Base-by-base conservation (phyloP, 148 eudicot genomes). In the Chenopodium formosanum region DNA sequence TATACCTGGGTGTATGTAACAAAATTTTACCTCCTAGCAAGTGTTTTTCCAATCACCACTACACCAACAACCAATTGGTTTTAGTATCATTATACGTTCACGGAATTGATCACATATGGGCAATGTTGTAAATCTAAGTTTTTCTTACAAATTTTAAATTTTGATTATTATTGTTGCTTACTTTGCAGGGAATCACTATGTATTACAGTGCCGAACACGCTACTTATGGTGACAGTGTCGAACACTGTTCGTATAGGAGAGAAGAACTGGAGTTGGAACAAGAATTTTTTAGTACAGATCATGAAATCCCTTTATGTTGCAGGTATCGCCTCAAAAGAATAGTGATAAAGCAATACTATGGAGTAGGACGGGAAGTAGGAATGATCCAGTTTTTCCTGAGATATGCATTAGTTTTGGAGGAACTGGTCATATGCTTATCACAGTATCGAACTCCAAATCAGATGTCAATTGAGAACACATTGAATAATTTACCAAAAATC, bases 331-430 rank as follows among this genome's bases (percentile, higher is more conserved):
- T 46, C 14, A 46, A 73, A 37, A 46, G 22, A 73, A 46, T 74
- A 74, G 74, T 74, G 62, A 74, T 74, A 46, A 22, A 74, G 1
- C 0, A 4, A 17, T 44, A 9, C 9, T 9, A n/a, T 74, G 76
- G 75, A 29, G 4, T 37, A 40, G 56, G 20, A 46, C 75, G 75
- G n/a, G 76, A 74, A n/a, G 31, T 74, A 23, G 62, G 9, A 23
- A 14, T 74, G 62, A 44, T 75, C 78, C 22, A 25, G 11, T 75
- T 48, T 52, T 13, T 75, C 44, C n/a, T 75, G 29, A 75, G 78
- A 19, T 14, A 75, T 48, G 62, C 78, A 27, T 75, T 53, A 52
- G 44, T 75, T 75, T 52, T 75, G 78, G 78, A 75, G n/a, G 40
- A 52, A 29, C 19, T 75, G 65, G n/a, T 53, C 20, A 2, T 75